Conservation (phyloP, 371 early-diverging fungal genomes). For the Mucor plumbeus region DNA sequence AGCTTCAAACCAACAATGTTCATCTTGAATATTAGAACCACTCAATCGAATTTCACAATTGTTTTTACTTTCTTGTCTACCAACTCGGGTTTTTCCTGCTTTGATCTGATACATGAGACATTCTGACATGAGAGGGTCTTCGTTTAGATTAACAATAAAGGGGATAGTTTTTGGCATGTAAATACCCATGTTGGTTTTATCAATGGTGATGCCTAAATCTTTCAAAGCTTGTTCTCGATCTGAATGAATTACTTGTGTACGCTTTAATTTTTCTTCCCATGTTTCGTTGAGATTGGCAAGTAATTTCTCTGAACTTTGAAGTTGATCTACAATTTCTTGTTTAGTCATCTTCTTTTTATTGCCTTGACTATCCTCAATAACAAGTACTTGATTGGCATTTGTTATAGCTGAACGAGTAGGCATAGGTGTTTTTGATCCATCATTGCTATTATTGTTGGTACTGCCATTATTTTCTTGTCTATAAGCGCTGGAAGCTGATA, state of each 20-base stretch:
- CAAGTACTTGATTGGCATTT: slow-evolving; percentile 22
- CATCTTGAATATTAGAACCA: slow-evolving; percentile 70
- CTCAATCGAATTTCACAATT: slow-evolving; percentile 75
- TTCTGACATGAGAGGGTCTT: slow-evolving; percentile 91
- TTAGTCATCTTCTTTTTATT: slow-evolving; percentile 56
- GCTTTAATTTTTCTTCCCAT: slow-evolving; percentile 85
- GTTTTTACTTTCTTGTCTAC: slow-evolving; percentile 45
- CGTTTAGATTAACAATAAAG: slow-evolving; percentile 89
- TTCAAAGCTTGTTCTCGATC: slow-evolving; percentile 79
- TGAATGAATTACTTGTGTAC: slow-evolving; percentile 74
- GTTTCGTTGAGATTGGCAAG: slow-evolving; percentile 82
- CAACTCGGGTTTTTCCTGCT: slow-evolving; percentile 78
- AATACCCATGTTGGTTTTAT: slow-evolving; percentile 78
- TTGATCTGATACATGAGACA: slow-evolving; percentile 89
- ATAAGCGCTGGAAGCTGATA: slow-evolving; percentile 18
- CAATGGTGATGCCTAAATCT: slow-evolving; percentile 82
- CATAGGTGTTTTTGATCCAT: slow-evolving; percentile 1
- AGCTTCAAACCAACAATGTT: slow-evolving; percentile 78
- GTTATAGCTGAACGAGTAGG: slow-evolving; percentile 32
- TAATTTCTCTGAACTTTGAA: slow-evolving; percentile 87
- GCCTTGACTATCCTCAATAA: slow-evolving; percentile 46
- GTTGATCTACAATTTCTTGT: slow-evolving; percentile 77
- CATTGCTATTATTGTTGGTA: neutral
- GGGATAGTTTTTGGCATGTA: slow-evolving; percentile 84
- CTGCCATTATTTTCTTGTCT: neutral